phyloP scores from a whole-genome alignment of 225 moss, liverwort and hornwort genomes.

The Takakia lepidozioides region DNA sequence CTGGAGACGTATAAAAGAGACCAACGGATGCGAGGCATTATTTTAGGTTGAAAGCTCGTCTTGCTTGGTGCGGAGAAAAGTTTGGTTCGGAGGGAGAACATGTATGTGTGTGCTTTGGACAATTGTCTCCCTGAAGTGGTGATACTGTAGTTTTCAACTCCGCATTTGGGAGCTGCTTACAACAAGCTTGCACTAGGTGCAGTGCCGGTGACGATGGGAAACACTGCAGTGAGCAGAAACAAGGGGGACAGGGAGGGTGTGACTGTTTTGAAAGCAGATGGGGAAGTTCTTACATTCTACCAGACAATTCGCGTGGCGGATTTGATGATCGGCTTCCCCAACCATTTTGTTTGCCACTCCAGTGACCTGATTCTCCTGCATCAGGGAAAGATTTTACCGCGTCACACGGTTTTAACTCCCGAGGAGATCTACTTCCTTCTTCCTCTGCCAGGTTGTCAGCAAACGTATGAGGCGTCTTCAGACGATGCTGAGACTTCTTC shows the following conservation, averaged over 20 bases:
- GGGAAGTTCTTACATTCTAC: slow-evolving; percentile 49
- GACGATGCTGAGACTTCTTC: slow-evolving; percentile 22
- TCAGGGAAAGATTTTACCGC: slow-evolving; percentile 65
- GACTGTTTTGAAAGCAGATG: slow-evolving; percentile 64
- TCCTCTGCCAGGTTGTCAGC: slow-evolving; percentile 37
- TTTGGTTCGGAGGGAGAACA: no score
- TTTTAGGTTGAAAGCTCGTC: no score
- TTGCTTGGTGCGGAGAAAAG: no score
- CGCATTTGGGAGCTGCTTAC: no score
- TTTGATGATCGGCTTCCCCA: slow-evolving; percentile 54
- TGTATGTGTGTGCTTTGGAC: no score
- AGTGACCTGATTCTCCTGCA: slow-evolving; percentile 66
- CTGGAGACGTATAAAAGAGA: no score
- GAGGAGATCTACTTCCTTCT: slow-evolving; percentile 88
- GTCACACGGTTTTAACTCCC: slow-evolving; percentile 36
- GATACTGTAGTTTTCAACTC: no score
- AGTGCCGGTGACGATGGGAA: no score
- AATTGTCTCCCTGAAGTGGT: no score
- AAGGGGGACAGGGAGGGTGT: slow-evolving; percentile 38
- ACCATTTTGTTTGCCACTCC: slow-evolving; percentile 88
- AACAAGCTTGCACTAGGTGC: no score
- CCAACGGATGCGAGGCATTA: no score
- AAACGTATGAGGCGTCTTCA: background rate
- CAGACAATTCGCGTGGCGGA: slow-evolving; percentile 62
- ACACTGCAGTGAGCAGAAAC: slow-evolving; percentile 48